phyloP scores from a whole-genome alignment of 1,284 basidiomycete species.

The Lignosus rhinocerotis region DNA sequence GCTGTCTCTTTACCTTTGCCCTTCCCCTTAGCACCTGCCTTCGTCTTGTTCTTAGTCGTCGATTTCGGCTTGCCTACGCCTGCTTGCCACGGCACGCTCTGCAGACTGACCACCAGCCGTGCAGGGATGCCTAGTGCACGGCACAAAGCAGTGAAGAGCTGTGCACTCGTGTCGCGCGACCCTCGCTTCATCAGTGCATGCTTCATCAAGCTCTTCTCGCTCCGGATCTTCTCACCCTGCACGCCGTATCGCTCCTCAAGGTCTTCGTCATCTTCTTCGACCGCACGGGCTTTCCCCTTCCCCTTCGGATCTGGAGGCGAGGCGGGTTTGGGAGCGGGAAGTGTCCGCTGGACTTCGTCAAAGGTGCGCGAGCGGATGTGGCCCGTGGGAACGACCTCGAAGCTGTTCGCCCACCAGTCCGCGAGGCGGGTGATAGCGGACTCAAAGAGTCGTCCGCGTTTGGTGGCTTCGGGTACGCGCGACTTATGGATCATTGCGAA shows the following conservation, averaged over 20 bases:
- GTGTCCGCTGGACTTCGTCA: conserved; percentile 60
- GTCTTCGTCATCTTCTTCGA: conserved; percentile 46
- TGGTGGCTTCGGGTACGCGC: conserved; percentile 76
- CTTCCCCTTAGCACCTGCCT: conserved; percentile 30
- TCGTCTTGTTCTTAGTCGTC: conserved; percentile 42
- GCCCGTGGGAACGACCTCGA: conserved; percentile 60
- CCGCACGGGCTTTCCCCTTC: conserved; percentile 32
- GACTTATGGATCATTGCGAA: conserved; percentile 82
- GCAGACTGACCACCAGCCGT: conserved; percentile 86
- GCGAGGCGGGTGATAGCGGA: conserved; percentile 71
- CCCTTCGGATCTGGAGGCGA: conserved; percentile 33
- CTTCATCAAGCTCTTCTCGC: conserved; percentile 86
- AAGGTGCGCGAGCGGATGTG: conserved; percentile 77
- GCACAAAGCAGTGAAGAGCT: conserved; percentile 90
- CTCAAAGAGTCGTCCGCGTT: conserved; percentile 86
- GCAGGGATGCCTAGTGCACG: conserved; percentile 87
- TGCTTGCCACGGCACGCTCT: conserved; percentile 87
- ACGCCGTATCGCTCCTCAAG: conserved; percentile 19
- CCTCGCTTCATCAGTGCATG: conserved; percentile 81
- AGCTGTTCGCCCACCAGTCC: conserved; percentile 81
- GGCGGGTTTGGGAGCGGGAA: conserved; percentile 37
- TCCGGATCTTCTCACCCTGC: conserved; percentile 70
- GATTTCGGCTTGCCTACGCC: conserved; percentile 54
- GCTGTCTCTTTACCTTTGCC: conserved; percentile 39
- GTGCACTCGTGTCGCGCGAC: conserved; percentile 85